Conservation (phyloP, 139 green algal species). For the Coelastrella sp. region DNA sequence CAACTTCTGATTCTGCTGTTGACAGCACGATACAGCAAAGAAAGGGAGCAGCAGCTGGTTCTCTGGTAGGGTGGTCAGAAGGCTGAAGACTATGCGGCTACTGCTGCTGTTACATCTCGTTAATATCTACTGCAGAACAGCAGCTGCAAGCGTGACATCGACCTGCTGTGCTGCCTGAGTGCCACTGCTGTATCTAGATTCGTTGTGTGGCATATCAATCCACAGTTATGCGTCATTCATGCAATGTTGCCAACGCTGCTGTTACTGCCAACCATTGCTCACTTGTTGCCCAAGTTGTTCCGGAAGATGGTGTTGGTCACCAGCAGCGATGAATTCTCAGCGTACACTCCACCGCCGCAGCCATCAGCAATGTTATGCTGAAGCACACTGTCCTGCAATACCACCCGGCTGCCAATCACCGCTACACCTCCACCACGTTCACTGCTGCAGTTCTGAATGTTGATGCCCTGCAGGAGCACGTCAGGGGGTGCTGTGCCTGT, state of each 20-base stretch:
- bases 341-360: slow-evolving; percentile 21
- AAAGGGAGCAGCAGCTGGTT: too few species aligned
- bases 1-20: too few species aligned
- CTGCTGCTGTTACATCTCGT: neutral
- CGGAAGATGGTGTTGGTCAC: neutral
- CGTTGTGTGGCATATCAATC: neutral
- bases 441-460: neutral
- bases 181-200: too few species aligned
- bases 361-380: neutral
- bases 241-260: neutral
- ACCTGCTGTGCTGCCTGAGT: too few species aligned
- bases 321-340: neutral
- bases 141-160: too few species aligned
- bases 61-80: neutral
- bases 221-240: neutral
- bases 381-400: slow-evolving; percentile 16
- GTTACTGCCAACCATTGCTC: neutral
- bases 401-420: neutral
- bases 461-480: neutral
- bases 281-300: slow-evolving; percentile 34
- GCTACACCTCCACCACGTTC: neutral
- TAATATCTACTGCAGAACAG: neutral
- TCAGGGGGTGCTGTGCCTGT: neutral
- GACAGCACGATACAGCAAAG: too few species aligned
- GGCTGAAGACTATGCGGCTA: neutral